Conservation (phyloP, 2,329 filamentous ascomycete species). For the Pyrenochaeta sp. region DNA sequence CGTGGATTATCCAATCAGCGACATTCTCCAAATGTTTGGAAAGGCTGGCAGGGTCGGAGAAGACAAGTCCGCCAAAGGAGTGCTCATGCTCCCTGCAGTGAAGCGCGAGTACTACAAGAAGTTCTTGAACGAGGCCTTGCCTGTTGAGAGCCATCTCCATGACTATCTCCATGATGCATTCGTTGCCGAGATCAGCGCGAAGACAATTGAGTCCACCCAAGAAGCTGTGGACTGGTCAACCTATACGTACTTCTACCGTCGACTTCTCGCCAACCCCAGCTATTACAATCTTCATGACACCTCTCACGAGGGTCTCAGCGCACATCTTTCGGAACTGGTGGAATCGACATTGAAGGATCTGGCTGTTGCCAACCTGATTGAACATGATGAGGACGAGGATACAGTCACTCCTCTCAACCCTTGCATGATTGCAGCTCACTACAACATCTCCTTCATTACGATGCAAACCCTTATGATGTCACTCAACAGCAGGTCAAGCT, state of each 20-base stretch:
- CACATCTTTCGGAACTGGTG: slow-evolving; percentile 91
- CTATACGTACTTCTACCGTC: slow-evolving; percentile 97
- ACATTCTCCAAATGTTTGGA: slow-evolving; percentile 97
- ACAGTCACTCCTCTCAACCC: slow-evolving; percentile 88
- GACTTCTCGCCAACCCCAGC: slow-evolving; percentile 92
- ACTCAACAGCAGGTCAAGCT: slow-evolving; percentile 84
- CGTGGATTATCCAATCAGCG: slow-evolving; percentile 92
- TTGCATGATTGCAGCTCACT: slow-evolving; percentile 98
- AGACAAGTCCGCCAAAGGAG: slow-evolving; percentile 83
- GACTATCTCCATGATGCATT: slow-evolving; percentile 94
- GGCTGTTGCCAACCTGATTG: slow-evolving; percentile 91
- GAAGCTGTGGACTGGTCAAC: slow-evolving; percentile 99
- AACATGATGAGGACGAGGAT: slow-evolving; percentile 89
- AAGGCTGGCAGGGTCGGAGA: slow-evolving; percentile 81
- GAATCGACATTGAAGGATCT: slow-evolving; percentile 92
- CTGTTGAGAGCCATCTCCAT: slow-evolving; percentile 92
- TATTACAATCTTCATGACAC: slow-evolving; percentile 92
- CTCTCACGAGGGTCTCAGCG: slow-evolving; percentile 90
- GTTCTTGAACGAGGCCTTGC: slow-evolving; percentile 93
- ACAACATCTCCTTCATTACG: slow-evolving; percentile 98
- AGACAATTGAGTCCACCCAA: slow-evolving; percentile 92
- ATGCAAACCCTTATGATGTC: slow-evolving; percentile 99
- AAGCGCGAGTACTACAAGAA: slow-evolving; percentile 99
- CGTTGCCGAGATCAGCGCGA: slow-evolving; percentile 95
- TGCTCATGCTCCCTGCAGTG: slow-evolving; percentile 94